A percentile compares a stretch with the other conserved stretches of the same genome.
These are phyloP conservation scores for Mycena metata DNA, from an alignment of 768 basidiomycete species.

Conservation along the genomic window DNA sequence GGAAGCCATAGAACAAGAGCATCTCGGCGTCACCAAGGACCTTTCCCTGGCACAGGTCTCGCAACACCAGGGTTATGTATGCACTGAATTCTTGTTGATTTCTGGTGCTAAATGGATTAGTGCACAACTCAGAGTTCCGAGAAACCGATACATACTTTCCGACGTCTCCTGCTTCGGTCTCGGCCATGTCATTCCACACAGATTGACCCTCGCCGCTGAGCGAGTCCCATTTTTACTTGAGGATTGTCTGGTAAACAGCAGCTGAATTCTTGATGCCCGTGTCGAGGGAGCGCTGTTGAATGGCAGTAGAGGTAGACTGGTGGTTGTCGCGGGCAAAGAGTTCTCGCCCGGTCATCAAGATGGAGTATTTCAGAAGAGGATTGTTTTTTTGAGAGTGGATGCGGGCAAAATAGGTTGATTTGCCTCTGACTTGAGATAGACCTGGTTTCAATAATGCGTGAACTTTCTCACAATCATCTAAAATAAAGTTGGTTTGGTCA, in stretches of 20 bases:
- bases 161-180: slow-evolving; percentile 1
- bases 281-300: background rate
- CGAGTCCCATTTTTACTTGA: slow-evolving; percentile 14
- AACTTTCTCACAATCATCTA: slow-evolving; percentile 20
- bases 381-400: background rate
- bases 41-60: slow-evolving; percentile 1
- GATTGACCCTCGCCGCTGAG: slow-evolving; percentile 1
- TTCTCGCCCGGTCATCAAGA: background rate
- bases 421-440: slow-evolving; percentile 2
- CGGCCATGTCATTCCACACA: slow-evolving; percentile 2
- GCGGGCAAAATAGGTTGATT: background rate
- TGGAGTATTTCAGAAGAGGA: slow-evolving; percentile 4
- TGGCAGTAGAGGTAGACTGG: background rate
- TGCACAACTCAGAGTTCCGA: background rate
- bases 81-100: slow-evolving; percentile 17
- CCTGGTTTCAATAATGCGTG: slow-evolving; percentile 13
- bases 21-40: slow-evolving; percentile 19
- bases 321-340: background rate
- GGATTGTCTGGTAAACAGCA: slow-evolving; percentile 13
- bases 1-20: slow-evolving; percentile 23
- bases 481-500: too few relatives aligned
- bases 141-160: background rate
- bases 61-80: background rate
- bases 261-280: slow-evolving; percentile 10
- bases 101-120: background rate